Evolutionary conservation across 2,329 filamentous ascomycete species (phyloP), one percentile per base, ranked within the genome.

Genomic region (Cephalotrichum gorgonifer): DNA sequence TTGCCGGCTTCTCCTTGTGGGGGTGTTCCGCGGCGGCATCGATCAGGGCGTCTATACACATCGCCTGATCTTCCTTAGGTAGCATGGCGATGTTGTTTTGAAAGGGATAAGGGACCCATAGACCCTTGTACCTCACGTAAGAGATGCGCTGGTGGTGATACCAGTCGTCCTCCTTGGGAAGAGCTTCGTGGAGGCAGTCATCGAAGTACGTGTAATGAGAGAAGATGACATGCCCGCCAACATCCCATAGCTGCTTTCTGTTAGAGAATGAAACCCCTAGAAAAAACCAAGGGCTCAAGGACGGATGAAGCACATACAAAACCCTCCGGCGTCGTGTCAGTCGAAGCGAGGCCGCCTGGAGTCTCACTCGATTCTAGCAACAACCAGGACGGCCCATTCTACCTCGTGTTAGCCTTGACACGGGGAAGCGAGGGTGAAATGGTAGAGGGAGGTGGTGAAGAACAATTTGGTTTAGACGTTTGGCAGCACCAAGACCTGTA

Each of bases 121-220:
- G 78, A 57, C 79, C 78, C 82, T 95, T 91, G 85, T 89, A 96
- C 65, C 93, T 90, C 59, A 98, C 91, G 68, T 98, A 98, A 55
- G 93, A 98, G 72, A 98, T 93, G 66, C 93, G 90, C 78, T 98
- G 86, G 76, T 98, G 93, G 56, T 83, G 88, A 73, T 86, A 97
- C 93, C 93, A 98, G 74, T 98, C 93, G 52, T 88, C 85, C 52
- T 89, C 81, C 64, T 88, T 88, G 61, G 93, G 93, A 39, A 98
- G 83, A 48, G 93, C 93, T 78, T 98, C 93, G 68, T 97, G 81
- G 65, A 98, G 85, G 75, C 88, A 94, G 76, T 98, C 93, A 73
- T 98, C 93, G 68, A 98, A 98, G 82, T 98, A 98, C 76, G 96
- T 96, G 85, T 98, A 98, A 81, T 96, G 90, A 60, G 90, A 96